Evolutionary conservation across 345 rosid genomes (phyloP).

Genomic region (Eucalyptus erythrocorys): DNA sequence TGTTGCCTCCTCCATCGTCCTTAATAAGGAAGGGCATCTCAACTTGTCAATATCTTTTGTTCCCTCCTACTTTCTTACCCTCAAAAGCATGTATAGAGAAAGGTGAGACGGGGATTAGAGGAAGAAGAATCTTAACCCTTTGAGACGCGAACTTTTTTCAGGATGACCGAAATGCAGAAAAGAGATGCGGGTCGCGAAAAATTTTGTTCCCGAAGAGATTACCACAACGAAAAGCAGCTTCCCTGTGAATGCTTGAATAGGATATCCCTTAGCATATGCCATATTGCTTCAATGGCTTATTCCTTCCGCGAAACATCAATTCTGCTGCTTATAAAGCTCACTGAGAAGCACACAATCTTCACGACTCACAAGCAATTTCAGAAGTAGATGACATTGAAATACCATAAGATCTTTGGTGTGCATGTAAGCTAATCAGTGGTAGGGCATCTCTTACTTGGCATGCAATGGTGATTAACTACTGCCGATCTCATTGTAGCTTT

Average conservation of each 20-base stretch:
- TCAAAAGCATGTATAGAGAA: not conserved
- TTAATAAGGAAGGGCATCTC: not conserved
- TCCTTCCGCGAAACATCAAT: not conserved
- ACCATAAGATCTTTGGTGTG: not conserved
- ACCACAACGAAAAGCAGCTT: not conserved
- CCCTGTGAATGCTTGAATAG: not conserved
- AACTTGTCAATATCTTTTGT: not conserved
- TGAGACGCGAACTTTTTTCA: not conserved
- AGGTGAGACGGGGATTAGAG: not conserved
- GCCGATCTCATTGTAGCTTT: not conserved
- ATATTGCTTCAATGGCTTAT: not conserved
- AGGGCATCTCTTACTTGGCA: conserved; percentile 33
- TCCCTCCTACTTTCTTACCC: not conserved
- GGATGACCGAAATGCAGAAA: not conserved
- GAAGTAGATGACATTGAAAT: not conserved
- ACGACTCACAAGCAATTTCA: not conserved
- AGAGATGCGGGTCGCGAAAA: not conserved
- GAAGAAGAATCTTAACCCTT: not conserved
- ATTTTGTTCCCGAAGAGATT: not conserved
- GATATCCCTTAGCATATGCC: not conserved
- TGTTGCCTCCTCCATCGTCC: not conserved
- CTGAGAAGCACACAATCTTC: not conserved
- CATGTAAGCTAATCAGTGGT: conserved; percentile 17
- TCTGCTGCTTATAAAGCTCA: not conserved
- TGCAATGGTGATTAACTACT: not conserved